Base-by-base conservation (phyloP, 139 green algal genomes). In the Chara braunii region DNA sequence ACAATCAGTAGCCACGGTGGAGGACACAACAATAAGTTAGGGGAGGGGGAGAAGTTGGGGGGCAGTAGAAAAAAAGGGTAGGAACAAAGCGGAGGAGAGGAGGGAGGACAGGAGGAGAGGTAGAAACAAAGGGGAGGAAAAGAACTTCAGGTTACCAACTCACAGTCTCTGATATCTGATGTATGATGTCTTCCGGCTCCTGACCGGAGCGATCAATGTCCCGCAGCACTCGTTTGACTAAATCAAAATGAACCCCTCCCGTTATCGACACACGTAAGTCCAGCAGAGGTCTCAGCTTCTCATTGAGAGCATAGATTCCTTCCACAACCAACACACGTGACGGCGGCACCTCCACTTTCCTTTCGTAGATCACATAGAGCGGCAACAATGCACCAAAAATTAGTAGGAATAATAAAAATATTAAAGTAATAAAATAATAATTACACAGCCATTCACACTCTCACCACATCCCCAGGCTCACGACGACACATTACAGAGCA, bases 161-260 rank as follows among this genome's bases (percentile, higher is more conserved):
- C 45, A 70, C 70, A 40, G 77, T 83, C 44, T 84, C 75, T 1
- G 70, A 78, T 18, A 89, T 89, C 80, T 96, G 90, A 64, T 95
- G 84, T 43, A 98, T 95, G 77, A 98, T 96, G 34, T 88, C 86
- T 52, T 95, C 87, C 0, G 92, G 86, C 12, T 80, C 61, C 29
- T 77, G 92, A 0, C 87, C 92, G 1, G 78, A 91, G 11, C 92
- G 75, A 51, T 86, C 77, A 66, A 98, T 95, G 81, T 98, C 91
- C 1, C 92, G 74, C 77, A 98, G 81, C 37, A 98, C 91, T 1
- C 92, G 85, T 68, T 98, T 98, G 40, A 98, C 85, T 61, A 98
- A 82, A 78, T 97, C 92, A 74, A 97, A 95, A 79, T 97, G 92
- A 44, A 98, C 90, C 2, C 92, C 92, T n/a, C 92, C 77, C 12